Base-by-base conservation (phyloP, 2,329 filamentous ascomycete genomes). In the Trichoderma sp. region DNA sequence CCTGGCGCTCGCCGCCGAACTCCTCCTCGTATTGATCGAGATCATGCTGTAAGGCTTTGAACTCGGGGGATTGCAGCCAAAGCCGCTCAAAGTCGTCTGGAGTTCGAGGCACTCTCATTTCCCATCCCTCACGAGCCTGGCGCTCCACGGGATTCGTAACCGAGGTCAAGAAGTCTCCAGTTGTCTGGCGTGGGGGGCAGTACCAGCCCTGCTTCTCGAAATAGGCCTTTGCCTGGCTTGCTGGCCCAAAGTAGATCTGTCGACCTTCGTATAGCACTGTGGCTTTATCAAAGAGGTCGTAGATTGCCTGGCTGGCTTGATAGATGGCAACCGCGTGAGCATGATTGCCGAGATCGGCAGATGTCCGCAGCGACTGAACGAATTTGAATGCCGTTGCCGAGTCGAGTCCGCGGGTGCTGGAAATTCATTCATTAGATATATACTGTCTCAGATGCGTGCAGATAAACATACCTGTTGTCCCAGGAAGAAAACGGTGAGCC, bases 201-300 rank as follows among this genome's bases (percentile, higher is more conserved):
- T 85, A 76, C 84, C 87, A 94, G 51, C 91, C 91, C 78, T 91
- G 87, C 14, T 84, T 80, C 73, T 89, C 86, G 70, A 94, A 94
- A 77, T 88, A 94, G 0, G 76, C 76, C 73, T 85, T 89, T 0
- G 91, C 91, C 2, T 82, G 76, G 6, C 74, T 76, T 0, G 88
- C 86, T 0, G 86, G 85, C 0, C 92, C 92, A 71, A 90, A 94
- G 80, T 88, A 95, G 71, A 94, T 94, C 75, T 94, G 87, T 0
- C 89, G 85, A 0, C 92, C 92, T 75, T 94, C 90, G 74, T 94
- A 93, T 0, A 94, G 81, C 0, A 95, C 89, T 0, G 89, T 84
- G 0, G 87, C 87, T 76, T 94, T 94, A 79, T 95, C 91, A 73
- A 95, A 94, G 18, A 88, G 79, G 43, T 92, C 89, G 75, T 91